phyloP scores from a whole-genome alignment of 768 basidiomycete species.

The Tricholoma sp. region DNA sequence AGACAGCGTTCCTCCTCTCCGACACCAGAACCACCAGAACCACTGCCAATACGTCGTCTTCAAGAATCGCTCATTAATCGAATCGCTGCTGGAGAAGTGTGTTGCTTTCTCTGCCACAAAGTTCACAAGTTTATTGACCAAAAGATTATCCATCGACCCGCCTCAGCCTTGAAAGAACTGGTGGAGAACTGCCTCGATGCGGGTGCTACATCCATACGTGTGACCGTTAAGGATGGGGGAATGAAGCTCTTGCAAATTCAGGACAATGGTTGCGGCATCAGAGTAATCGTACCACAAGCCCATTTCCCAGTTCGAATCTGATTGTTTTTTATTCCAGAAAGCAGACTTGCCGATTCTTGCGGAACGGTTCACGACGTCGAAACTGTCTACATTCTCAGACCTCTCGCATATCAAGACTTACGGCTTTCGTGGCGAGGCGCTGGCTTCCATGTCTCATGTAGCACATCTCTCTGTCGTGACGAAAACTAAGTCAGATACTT shows the following conservation, averaged over 20 bases:
- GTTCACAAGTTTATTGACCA: slow-evolving; percentile 1
- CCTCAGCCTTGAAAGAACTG: slow-evolving; percentile 93
- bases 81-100: slow-evolving; percentile 78
- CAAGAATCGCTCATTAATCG: slow-evolving; percentile 84
- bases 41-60: slow-evolving; percentile 67
- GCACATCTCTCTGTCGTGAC: slow-evolving; percentile 86
- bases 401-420: slow-evolving; percentile 82
- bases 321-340: slow-evolving; percentile 46
- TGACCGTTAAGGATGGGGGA: slow-evolving; percentile 93
- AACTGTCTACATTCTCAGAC: slow-evolving; percentile 82
- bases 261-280: slow-evolving; percentile 94
- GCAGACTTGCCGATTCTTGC: slow-evolving; percentile 85
- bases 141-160: slow-evolving; percentile 54
- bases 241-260: slow-evolving; percentile 93
- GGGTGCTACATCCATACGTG: slow-evolving; percentile 76
- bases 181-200: slow-evolving; percentile 97
- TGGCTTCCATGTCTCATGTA: slow-evolving; percentile 94
- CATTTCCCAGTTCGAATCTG: not conserved
- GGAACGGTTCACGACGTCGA: slow-evolving; percentile 94
- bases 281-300: slow-evolving; percentile 38
- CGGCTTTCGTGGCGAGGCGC: slow-evolving; percentile 94
- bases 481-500: slow-evolving; percentile 75
- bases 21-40: slow-evolving; percentile 26
- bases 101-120: slow-evolving; percentile 6
- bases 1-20: slow-evolving; percentile 3